Percentiles rank a stretch among this genome's conserved stretches.
These are phyloP conservation scores for Podaxis sp. DNA, from an alignment of 768 basidiomycete species.

Conservation along the genomic window DNA sequence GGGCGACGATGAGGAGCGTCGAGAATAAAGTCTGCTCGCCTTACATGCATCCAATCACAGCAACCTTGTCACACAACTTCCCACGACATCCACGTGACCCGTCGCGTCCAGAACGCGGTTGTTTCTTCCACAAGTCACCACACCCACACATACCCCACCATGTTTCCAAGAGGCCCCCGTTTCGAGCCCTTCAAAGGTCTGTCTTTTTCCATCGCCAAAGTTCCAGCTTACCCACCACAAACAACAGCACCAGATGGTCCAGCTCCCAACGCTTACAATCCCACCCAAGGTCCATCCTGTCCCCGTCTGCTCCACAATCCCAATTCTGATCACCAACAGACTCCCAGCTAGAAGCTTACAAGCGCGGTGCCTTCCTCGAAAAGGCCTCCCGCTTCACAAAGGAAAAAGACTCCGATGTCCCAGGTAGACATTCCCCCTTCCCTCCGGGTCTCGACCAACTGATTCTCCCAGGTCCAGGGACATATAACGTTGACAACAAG, in stretches of 20 bases:
- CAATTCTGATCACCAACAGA: slow-evolving; percentile 26
- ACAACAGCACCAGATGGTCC: slow-evolving; percentile 48
- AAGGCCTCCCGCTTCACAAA: slow-evolving; percentile 52
- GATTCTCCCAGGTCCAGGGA: neutral
- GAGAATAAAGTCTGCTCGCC: slow-evolving; percentile 7
- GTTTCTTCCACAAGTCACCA: neutral
- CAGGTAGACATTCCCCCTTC: slow-evolving; percentile 33
- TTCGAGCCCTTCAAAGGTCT: slow-evolving; percentile 43
- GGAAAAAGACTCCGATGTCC: slow-evolving; percentile 39
- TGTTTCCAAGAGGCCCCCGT: slow-evolving; percentile 51
- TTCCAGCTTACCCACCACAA: slow-evolving; percentile 4
- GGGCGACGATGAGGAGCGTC: slow-evolving; percentile 13
- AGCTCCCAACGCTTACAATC: slow-evolving; percentile 50
- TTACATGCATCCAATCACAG: slow-evolving; percentile 8
- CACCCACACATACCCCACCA: slow-evolving; percentile 19
- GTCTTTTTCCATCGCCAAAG: slow-evolving; percentile 1
- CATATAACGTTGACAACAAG: neutral
- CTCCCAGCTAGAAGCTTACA: slow-evolving; percentile 49
- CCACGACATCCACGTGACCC: slow-evolving; percentile 23
- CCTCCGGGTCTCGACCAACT: neutral
- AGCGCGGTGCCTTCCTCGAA: slow-evolving; percentile 59
- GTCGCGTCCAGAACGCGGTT: slow-evolving; percentile 20
- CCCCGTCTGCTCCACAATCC: neutral
- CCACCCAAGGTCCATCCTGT: slow-evolving; percentile 11
- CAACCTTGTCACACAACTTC: slow-evolving; percentile 4